These are phyloP conservation scores for Cyberlindnera euphorbiae DNA, from an alignment of 805 yeast genomes.

Conservation along the genomic window DNA sequence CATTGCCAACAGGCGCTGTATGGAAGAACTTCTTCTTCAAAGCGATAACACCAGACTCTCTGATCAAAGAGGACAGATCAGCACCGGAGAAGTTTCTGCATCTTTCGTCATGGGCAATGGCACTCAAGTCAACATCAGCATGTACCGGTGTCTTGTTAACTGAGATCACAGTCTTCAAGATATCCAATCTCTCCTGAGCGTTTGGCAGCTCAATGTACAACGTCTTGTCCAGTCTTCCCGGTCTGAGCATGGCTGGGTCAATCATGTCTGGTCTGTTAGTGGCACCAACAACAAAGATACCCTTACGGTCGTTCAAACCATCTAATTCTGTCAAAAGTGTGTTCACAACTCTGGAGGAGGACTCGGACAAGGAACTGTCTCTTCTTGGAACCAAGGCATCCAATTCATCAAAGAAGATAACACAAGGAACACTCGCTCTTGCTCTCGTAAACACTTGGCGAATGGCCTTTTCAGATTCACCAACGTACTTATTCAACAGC, in stretches of 20 bases:
- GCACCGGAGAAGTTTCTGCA: conserved; percentile 95
- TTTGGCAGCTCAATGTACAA: conserved; percentile 86
- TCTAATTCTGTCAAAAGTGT: conserved; percentile 92
- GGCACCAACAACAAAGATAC: conserved; percentile 93
- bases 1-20: conserved; percentile 35
- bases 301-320: conserved; percentile 88
- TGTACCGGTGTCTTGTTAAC: conserved; percentile 75
- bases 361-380: conserved; percentile 82
- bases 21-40: conserved; percentile 68
- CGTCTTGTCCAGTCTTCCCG: conserved; percentile 93
- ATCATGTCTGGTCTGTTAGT: conserved; percentile 98
- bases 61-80: conserved; percentile 82
- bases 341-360: conserved; percentile 90
- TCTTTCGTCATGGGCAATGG: conserved; percentile 68
- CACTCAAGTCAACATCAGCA: conserved; percentile 50
- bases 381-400: conserved; percentile 96
- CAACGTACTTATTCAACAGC: conserved; percentile 87
- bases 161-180: conserved; percentile 67
- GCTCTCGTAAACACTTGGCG: conserved; percentile 92
- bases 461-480: conserved; percentile 92
- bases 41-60: conserved; percentile 92
- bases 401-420: conserved; percentile 91
- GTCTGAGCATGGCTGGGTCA: conserved; percentile 96
- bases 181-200: conserved; percentile 73
- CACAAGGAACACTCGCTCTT: conserved; percentile 88